Percentiles rank a stretch among this genome's conserved stretches.
Conservation (phyloP, 257 asterid species). For the Agastache rugosa region DNA sequence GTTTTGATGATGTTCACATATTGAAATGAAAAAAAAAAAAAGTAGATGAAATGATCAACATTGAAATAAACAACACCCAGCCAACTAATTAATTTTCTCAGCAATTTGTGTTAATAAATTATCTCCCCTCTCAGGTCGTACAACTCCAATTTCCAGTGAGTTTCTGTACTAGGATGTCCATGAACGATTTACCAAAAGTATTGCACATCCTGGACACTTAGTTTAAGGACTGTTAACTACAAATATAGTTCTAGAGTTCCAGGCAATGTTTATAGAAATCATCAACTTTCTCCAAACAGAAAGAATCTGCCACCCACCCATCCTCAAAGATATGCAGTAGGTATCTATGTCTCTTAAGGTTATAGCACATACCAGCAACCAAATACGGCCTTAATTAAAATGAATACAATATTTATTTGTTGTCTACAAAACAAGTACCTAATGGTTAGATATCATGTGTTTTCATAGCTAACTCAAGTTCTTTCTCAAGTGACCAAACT, state of each 20-base stretch:
- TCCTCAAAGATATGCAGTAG: background rate
- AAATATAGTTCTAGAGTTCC: background rate
- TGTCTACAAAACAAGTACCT: background rate
- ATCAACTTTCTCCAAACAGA: background rate
- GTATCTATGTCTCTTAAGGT: background rate
- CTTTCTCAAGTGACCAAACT: background rate
- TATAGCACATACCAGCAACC: background rate
- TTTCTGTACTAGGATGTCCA: background rate
- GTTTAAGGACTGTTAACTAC: background rate
- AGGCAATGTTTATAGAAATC: background rate
- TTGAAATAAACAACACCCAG: conserved; percentile 10
- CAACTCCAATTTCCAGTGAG: conserved; percentile 11
- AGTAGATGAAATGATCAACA: background rate
- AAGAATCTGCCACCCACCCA: background rate
- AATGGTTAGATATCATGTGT: background rate
- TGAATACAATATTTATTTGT: background rate
- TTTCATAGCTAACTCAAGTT: background rate
- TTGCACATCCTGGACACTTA: background rate
- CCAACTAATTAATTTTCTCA: conserved; percentile 13
- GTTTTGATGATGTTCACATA: background rate
- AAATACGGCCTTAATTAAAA: background rate
- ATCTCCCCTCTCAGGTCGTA: background rate
- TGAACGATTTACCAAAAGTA: background rate
- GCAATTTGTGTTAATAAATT: background rate
- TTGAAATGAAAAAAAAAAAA: background rate